phyloP scores from a whole-genome alignment of 768 basidiomycete species.

The Naematelia aurantialba region DNA sequence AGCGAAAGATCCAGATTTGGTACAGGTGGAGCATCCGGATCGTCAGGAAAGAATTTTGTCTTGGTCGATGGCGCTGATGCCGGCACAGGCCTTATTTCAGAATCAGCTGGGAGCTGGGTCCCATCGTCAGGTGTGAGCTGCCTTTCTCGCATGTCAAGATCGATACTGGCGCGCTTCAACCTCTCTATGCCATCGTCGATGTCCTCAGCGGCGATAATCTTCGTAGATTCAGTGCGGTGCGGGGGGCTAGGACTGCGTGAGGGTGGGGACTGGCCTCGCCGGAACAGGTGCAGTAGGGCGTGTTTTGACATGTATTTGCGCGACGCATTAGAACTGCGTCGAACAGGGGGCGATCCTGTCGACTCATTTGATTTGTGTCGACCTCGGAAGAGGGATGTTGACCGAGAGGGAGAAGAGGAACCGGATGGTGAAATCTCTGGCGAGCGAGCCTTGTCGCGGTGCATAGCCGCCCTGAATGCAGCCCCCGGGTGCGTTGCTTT shows the following conservation, averaged over 20 bases:
- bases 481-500: constrained; percentile 51
- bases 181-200: constrained; percentile 41
- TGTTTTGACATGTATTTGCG: constrained; percentile 31
- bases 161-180: constrained; percentile 33
- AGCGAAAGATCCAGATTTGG: constrained; percentile 1
- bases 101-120: constrained; percentile 2
- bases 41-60: constrained; percentile 38
- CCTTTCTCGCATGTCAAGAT: constrained; percentile 25
- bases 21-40: constrained; percentile 9
- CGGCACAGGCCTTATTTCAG: constrained; percentile 9
- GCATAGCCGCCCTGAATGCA: constrained; percentile 44
- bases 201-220: constrained; percentile 28
- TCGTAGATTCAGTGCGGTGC: constrained; percentile 13
- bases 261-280: constrained; percentile 37
- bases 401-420: constrained; percentile 8
- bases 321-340: not conserved
- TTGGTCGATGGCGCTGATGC: constrained; percentile 36
- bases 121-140: constrained; percentile 7
- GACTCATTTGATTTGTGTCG: constrained; percentile 15
- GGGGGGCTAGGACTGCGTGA: constrained; percentile 42
- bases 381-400: constrained; percentile 27
- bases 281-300: constrained; percentile 29
- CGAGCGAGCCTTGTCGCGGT: constrained; percentile 15
- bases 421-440: not conserved
- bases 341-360: not conserved